Percentiles rank a stretch among this genome's conserved stretches.
Evolutionary conservation across 305 asterid species (phyloP).

Genomic region (Withania somnifera): DNA sequence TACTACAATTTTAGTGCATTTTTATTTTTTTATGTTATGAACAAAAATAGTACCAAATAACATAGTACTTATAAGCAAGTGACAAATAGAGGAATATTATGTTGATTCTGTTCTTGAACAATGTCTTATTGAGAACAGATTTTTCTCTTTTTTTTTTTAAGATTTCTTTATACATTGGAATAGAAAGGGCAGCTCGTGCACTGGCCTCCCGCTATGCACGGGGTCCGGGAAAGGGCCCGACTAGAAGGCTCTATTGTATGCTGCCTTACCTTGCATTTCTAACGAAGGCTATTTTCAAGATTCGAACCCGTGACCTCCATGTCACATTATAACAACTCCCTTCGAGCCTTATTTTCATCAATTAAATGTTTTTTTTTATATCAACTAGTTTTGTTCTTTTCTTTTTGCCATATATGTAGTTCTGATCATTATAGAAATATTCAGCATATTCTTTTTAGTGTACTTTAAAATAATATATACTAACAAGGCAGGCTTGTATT

Average conservation of each 20-base stretch:
- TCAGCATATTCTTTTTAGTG: background rate
- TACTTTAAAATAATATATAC: background rate
- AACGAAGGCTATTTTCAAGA: no score
- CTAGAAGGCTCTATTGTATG: no score
- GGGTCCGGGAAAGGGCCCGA: no score
- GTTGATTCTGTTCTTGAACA: background rate
- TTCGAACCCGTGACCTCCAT: no score
- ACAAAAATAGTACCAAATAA: background rate
- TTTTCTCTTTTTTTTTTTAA: background rate
- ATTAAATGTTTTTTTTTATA: no score
- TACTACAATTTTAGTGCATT: no score
- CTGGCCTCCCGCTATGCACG: no score
- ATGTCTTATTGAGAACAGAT: background rate
- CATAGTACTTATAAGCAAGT: background rate
- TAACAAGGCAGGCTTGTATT: background rate
- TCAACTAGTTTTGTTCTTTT: background rate
- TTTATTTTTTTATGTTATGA: no score
- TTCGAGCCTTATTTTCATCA: background rate
- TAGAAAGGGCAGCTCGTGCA: no score
- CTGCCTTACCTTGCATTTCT: no score
- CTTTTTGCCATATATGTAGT: background rate
- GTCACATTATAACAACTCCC: no score
- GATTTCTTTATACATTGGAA: background rate
- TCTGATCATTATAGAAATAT: background rate
- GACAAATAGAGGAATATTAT: background rate